Percentiles rank a stretch among this genome's conserved stretches.
These are phyloP conservation scores for Naegleria lovaniensis DNA, from an alignment of 208 protist species.

Conservation along the genomic window DNA sequence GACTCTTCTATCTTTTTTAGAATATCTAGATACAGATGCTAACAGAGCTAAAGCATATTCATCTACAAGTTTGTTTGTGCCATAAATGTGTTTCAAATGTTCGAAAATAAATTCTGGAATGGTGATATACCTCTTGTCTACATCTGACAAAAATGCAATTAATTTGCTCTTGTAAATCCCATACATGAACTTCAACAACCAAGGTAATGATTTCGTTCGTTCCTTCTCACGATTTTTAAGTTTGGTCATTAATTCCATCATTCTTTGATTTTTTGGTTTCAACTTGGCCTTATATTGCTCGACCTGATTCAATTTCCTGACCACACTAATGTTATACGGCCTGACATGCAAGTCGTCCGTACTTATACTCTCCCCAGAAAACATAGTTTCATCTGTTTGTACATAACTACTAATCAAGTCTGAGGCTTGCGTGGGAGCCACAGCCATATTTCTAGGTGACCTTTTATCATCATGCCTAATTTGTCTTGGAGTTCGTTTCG, in stretches of 20 bases:
- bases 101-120: conserved; percentile 16
- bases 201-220: background rate
- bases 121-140: background rate
- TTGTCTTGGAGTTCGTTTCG: too few relatives aligned
- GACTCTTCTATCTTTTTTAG: background rate
- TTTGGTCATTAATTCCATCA: background rate
- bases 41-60: background rate
- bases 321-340: background rate
- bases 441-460: too few relatives aligned
- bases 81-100: conserved; percentile 13
- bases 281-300: background rate
- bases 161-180: conserved; percentile 4
- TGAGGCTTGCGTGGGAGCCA: background rate
- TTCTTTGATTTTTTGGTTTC: background rate
- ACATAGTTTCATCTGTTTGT: background rate
- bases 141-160: background rate
- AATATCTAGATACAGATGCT: background rate
- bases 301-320: background rate
- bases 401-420: background rate
- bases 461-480: too few relatives aligned
- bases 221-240: background rate
- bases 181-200: background rate
- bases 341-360: background rate
- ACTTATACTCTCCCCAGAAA: background rate
- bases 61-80: background rate